Conservation (phyloP, 2,329 filamentous ascomycete species). For the Hymenoscyphus linearis region DNA sequence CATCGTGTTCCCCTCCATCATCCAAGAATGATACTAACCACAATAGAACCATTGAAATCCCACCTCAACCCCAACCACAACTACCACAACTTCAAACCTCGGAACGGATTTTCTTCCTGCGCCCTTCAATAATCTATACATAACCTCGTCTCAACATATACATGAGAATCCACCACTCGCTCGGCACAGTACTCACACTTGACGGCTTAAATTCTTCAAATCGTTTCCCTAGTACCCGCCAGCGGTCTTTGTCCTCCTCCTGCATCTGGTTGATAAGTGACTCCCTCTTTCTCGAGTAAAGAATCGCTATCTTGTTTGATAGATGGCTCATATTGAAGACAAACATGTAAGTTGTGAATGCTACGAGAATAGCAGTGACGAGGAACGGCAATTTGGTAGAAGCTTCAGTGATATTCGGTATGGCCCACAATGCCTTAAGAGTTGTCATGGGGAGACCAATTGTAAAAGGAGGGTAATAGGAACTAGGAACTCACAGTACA, state of each 20-base stretch:
- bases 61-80: neutral
- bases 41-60: neutral
- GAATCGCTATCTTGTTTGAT: neutral
- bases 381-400: neutral
- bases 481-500: slow-evolving; percentile 12
- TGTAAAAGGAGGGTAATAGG: neutral
- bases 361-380: neutral
- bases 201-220: neutral
- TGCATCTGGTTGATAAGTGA: neutral
- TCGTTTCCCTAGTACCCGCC: neutral
- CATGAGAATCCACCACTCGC: neutral
- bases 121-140: neutral
- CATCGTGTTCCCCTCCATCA: neutral
- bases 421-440: neutral
- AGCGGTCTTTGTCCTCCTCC: neutral
- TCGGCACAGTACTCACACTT: neutral
- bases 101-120: neutral
- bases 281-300: neutral
- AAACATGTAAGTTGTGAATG: neutral
- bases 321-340: slow-evolving; percentile 1
- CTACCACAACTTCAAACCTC: neutral
- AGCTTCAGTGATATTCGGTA: neutral
- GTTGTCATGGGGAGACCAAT: neutral
- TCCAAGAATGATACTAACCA: neutral
- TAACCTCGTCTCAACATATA: neutral